phyloP scores from a whole-genome alignment of 305 asterid species.

The Solanum hybrid region DNA sequence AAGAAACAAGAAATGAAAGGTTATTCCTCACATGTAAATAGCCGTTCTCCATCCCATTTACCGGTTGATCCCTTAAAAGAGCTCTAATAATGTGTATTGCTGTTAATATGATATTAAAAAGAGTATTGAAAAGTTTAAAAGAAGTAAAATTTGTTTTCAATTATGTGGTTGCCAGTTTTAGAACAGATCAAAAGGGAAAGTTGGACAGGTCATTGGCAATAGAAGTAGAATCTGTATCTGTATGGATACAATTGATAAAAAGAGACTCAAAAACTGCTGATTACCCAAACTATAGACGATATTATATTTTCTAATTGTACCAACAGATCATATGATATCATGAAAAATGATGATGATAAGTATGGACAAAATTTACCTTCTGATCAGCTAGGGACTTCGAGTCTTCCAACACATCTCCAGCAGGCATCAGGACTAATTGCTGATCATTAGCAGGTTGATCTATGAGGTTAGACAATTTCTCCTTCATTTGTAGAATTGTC shows the following conservation, averaged over 20 bases:
- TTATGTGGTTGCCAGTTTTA: neutral
- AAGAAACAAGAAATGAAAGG: neutral
- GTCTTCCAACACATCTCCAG: conserved; percentile 58
- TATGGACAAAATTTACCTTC: conserved; percentile 37
- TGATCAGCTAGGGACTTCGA: conserved; percentile 81
- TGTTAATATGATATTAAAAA: neutral
- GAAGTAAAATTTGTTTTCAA: neutral
- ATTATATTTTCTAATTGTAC: neutral
- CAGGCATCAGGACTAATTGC: conserved; percentile 50
- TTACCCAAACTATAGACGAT: neutral
- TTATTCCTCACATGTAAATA: neutral
- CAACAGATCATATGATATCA: neutral
- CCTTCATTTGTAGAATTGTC: conserved; percentile 61
- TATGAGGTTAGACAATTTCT: conserved; percentile 69
- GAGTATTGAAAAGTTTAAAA: neutral
- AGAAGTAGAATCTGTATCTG: neutral
- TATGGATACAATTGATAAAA: neutral
- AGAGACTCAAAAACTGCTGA: neutral
- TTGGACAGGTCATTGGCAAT: neutral
- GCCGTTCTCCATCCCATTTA: neutral
- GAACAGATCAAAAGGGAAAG: neutral
- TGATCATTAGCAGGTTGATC: conserved; percentile 74
- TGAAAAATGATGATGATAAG: neutral
- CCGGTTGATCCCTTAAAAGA: neutral
- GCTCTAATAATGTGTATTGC: neutral